Percentiles rank a stretch among this genome's conserved stretches.
These are phyloP conservation scores for Metschnikowia lunata DNA, from an alignment of 805 yeast species.

Conservation along the genomic window DNA sequence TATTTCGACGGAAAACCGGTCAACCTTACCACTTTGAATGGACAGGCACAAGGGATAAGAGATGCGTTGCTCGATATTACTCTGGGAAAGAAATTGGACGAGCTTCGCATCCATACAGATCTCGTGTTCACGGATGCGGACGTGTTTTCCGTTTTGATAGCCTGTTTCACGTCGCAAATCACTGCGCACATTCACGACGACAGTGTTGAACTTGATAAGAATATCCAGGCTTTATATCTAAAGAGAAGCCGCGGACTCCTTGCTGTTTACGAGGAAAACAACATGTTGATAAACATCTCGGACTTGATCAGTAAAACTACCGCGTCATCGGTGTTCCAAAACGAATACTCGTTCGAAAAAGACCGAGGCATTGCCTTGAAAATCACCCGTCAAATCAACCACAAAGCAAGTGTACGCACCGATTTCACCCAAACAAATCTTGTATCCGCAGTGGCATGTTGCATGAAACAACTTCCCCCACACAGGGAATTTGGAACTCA, in stretches of 20 bases:
- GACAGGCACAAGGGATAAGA: conserved; percentile 21
- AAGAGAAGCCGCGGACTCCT: not conserved
- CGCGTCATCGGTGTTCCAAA: conserved; percentile 17
- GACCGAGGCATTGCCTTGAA: conserved; percentile 36
- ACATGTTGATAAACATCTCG: not conserved
- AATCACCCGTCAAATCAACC: conserved; percentile 18
- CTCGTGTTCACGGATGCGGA: conserved; percentile 22
- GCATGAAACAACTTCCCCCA: conserved; percentile 44
- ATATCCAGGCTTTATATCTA: not conserved
- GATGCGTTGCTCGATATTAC: conserved; percentile 11
- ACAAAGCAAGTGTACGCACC: conserved; percentile 14
- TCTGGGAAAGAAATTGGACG: conserved; percentile 2
- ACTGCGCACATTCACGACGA: conserved; percentile 38
- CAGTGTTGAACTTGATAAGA: not conserved
- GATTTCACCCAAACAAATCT: conserved; percentile 49
- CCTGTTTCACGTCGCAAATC: conserved; percentile 42
- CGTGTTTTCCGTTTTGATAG: conserved; percentile 37
- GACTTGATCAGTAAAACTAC: not conserved
- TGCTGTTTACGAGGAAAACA: not conserved
- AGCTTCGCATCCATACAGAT: conserved; percentile 25
- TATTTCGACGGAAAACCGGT: conserved; percentile 19
- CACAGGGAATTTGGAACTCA: conserved; percentile 28
- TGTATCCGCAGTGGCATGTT: conserved; percentile 51
- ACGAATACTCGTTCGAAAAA: conserved; percentile 29
- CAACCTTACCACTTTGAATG: conserved; percentile 24